Evolutionary conservation across 2,329 filamentous ascomycete genomes (phyloP).

Genomic region (Aspergillus transmontanensis): DNA sequence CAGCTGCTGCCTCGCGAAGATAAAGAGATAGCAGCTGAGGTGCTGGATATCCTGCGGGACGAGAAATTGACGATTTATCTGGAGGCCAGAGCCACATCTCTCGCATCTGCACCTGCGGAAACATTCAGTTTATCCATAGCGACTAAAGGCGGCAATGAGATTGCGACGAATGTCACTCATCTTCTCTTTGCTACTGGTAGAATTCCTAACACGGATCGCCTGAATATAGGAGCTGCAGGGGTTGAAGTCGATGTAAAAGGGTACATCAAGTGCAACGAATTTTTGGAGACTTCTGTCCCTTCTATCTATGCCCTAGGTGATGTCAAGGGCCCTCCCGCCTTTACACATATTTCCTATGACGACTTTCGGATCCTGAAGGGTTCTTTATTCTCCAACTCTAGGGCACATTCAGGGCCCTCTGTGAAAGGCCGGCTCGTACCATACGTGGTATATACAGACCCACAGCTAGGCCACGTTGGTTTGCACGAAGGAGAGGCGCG

Average conservation of each 20-base stretch:
- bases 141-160: neutral
- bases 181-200: neutral
- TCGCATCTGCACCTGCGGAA: neutral
- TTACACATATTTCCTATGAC: slow-evolving; percentile 13
- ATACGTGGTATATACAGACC: slow-evolving; percentile 13
- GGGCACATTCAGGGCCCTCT: neutral
- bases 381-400: neutral
- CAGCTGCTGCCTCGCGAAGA: neutral
- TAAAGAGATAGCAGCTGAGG: neutral
- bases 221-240: neutral
- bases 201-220: neutral
- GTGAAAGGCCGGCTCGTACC: slow-evolving; percentile 1
- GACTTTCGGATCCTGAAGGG: slow-evolving; percentile 6
- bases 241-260: neutral
- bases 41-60: neutral
- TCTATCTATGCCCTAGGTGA: slow-evolving; percentile 8
- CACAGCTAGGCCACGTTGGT: slow-evolving; percentile 10
- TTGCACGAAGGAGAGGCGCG: slow-evolving; percentile 12
- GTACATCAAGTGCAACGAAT: neutral
- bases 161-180: neutral
- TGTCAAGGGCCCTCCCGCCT: slow-evolving; percentile 10
- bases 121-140: neutral
- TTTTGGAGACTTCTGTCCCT: slow-evolving; percentile 5
- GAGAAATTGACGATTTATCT: neutral
- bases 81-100: neutral